Conservation (phyloP, 2,329 filamentous ascomycete species). For the Colletotrichum tamarilloi region DNA sequence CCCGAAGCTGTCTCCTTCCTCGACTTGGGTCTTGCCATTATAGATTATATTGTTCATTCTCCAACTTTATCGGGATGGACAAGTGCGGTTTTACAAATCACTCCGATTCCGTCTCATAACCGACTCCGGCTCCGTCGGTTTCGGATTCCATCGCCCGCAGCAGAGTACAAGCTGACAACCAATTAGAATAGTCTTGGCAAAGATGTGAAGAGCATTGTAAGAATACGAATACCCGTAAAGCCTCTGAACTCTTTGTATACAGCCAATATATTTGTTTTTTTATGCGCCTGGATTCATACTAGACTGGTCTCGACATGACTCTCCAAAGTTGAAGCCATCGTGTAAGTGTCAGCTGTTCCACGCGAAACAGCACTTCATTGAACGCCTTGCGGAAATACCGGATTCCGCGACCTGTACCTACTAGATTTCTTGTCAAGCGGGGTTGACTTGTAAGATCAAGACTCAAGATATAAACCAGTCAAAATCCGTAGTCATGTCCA, state of each 20-base stretch:
- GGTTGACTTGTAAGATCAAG: background rate
- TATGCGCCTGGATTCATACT: background rate
- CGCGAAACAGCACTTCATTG: background rate
- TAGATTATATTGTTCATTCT: background rate
- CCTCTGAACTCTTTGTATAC: background rate
- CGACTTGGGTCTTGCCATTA: background rate
- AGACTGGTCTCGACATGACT: background rate
- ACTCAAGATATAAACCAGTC: background rate
- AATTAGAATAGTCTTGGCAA: background rate
- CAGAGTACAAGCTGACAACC: background rate
- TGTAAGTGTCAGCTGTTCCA: background rate
- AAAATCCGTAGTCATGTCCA: background rate
- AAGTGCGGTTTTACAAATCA: background rate
- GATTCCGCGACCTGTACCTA: background rate
- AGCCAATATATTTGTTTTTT: background rate
- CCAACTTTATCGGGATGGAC: background rate
- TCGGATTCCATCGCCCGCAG: too few relatives aligned
- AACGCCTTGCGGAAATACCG: background rate
- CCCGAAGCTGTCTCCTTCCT: background rate
- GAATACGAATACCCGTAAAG: background rate
- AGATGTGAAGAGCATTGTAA: background rate
- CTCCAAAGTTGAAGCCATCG: background rate
- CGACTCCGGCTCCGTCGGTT: background rate
- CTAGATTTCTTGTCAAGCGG: background rate
- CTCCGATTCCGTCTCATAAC: background rate